Evolutionary conservation across 352 stramenopile species (phyloP).

Genomic region (Globisporangium rhizosaccharum): DNA sequence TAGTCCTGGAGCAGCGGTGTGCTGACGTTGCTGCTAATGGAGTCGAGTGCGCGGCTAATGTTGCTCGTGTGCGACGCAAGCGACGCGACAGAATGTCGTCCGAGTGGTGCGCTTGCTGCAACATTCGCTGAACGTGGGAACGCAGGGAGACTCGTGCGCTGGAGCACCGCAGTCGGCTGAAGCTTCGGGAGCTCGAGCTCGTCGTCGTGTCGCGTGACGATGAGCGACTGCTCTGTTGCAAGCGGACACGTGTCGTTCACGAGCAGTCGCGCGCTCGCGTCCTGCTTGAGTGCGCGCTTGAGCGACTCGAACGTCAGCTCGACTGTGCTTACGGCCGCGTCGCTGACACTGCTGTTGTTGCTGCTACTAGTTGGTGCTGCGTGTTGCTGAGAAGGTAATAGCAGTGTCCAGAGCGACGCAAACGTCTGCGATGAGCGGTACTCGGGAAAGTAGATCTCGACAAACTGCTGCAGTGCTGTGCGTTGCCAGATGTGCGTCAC

Average conservation of each 20-base stretch:
- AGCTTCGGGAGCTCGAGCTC: constrained; percentile 17
- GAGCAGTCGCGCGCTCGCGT: constrained; percentile 26
- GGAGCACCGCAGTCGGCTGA: constrained; percentile 3
- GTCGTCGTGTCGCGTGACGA: constrained; percentile 7
- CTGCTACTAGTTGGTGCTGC: background rate
- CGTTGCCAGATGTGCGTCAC: constrained; percentile 18
- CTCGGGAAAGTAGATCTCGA: constrained; percentile 28
- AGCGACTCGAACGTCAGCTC: constrained; percentile 7
- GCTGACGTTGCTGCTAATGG: constrained; percentile 1
- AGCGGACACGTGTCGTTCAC: constrained; percentile 34
- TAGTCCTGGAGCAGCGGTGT: constrained; percentile 36
- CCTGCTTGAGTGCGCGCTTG: constrained; percentile 25
- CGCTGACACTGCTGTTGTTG: background rate
- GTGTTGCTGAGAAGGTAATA: background rate
- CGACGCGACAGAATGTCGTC: constrained; percentile 1
- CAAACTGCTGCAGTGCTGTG: constrained; percentile 24
- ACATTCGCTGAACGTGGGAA: background rate
- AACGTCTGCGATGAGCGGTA: constrained; percentile 27
- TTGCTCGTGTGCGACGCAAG: constrained; percentile 4
- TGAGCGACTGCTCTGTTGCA: constrained; percentile 17
- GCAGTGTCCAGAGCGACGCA: constrained; percentile 17
- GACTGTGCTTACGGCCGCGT: background rate
- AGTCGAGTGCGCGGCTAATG: constrained; percentile 4
- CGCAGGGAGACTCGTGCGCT: constrained; percentile 9
- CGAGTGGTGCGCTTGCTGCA: too few species aligned